These are phyloP conservation scores for Gynandropsis gynandra DNA, from an alignment of 345 rosid species.

Conservation along the genomic window DNA sequence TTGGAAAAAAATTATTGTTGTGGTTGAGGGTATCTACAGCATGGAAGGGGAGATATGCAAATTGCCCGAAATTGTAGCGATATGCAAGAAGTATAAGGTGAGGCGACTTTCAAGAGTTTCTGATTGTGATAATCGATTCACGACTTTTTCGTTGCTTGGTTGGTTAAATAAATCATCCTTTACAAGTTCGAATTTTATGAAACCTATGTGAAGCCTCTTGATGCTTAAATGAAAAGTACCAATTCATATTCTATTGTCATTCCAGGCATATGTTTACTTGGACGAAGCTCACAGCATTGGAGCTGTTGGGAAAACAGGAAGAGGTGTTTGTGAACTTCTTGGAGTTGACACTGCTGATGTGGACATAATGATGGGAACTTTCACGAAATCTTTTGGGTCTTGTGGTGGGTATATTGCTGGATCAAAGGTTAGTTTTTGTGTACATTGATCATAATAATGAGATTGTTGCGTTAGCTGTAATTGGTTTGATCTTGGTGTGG, in stretches of 20 bases:
- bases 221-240: no score
- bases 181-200: conserved; percentile 7
- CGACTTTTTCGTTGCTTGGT: not conserved
- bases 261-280: conserved; percentile 75
- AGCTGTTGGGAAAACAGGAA: conserved; percentile 88
- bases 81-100: conserved; percentile 95
- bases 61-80: conserved; percentile 81
- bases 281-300: conserved; percentile 99
- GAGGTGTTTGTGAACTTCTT: conserved; percentile 93
- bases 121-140: no score
- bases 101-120: not conserved
- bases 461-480: no score
- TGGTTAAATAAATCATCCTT: no score
- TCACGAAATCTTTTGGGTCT: conserved; percentile 95
- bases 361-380: conserved; percentile 99
- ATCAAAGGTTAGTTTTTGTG: conserved; percentile 53
- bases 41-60: conserved; percentile 95
- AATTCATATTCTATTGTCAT: no score
- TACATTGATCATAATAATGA: no score
- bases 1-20: conserved; percentile 87
- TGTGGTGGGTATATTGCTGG: conserved; percentile 98
- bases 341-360: conserved; percentile 89
- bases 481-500: no score
- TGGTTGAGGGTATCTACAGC: conserved; percentile 90
- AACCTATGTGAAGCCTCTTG: conserved; percentile 7